These are phyloP conservation scores for Thielaviopsis populi DNA, from an alignment of 2,329 filamentous ascomycete species.

Conservation along the genomic window DNA sequence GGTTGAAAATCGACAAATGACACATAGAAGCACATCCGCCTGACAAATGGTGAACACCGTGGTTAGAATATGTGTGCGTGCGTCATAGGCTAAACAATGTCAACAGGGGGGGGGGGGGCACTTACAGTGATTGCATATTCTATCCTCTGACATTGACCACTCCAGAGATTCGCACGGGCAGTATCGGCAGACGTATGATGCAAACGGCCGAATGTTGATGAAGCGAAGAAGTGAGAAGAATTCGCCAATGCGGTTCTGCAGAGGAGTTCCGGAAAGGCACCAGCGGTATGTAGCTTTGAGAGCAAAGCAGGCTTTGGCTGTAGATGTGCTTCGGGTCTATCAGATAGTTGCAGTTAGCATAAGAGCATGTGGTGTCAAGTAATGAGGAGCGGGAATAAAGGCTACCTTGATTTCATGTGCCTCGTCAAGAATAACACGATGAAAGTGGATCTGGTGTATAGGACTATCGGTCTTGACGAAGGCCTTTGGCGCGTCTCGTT, in stretches of 20 bases:
- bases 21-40: constrained; percentile 28
- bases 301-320: constrained; percentile 89
- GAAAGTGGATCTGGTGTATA: constrained; percentile 75
- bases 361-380: background rate
- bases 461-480: constrained; percentile 31
- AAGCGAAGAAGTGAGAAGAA: constrained; percentile 93
- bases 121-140: constrained; percentile 52
- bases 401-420: constrained; percentile 78
- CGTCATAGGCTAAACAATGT: constrained; percentile 27
- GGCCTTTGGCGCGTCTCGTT: background rate
- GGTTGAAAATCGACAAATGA: constrained; percentile 59
- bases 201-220: constrained; percentile 74
- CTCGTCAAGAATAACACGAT: constrained; percentile 87
- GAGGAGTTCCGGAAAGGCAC: constrained; percentile 87
- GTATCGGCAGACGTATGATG: constrained; percentile 83
- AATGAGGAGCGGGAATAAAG: background rate
- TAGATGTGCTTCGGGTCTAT: constrained; percentile 67
- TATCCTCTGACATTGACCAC: constrained; percentile 62
- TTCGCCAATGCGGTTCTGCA: constrained; percentile 94
- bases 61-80: background rate
- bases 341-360: background rate
- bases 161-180: constrained; percentile 70
- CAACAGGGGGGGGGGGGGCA: too few species aligned
- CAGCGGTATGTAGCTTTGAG: constrained; percentile 79
- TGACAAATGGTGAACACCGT: background rate